phyloP scores from a whole-genome alignment of 2,329 filamentous ascomycete genomes.

The Corynespora cassiicola region DNA sequence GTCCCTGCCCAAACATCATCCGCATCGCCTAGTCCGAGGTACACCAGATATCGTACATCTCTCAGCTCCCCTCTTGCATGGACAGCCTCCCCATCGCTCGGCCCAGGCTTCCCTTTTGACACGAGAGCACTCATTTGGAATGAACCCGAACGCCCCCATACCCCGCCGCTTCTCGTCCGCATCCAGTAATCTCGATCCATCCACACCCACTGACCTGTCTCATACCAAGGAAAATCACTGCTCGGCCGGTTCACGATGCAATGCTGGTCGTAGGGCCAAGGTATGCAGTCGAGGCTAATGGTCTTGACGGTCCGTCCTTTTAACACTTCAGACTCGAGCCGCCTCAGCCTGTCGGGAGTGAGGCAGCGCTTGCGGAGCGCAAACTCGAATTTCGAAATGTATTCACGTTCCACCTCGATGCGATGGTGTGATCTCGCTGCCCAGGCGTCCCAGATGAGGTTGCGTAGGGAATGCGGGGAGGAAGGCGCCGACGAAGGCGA shows the following conservation, averaged over 20 bases:
- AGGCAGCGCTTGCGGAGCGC: conserved; percentile 20
- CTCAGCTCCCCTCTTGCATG: conserved; percentile 6
- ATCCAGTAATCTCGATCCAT: conserved; percentile 11
- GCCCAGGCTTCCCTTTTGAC: background rate
- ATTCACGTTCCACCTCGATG: conserved; percentile 23
- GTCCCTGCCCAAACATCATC: conserved; percentile 8
- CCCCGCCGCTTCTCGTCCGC: conserved; percentile 1
- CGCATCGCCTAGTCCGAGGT: conserved; percentile 14
- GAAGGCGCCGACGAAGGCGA: background rate
- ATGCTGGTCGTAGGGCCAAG: conserved; percentile 23
- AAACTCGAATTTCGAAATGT: conserved; percentile 20
- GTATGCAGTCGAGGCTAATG: conserved; percentile 25
- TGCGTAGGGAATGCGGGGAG: conserved; percentile 7
- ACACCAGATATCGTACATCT: conserved; percentile 16
- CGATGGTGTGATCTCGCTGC: conserved; percentile 11
- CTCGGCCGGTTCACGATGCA: conserved; percentile 9
- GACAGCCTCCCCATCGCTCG: background rate
- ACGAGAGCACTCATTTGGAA: conserved; percentile 6
- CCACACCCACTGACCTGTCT: conserved; percentile 5
- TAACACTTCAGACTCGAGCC: conserved; percentile 15
- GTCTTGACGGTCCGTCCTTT: conserved; percentile 20
- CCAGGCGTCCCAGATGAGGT: conserved; percentile 16
- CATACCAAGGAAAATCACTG: conserved; percentile 21
- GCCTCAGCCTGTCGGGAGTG: conserved; percentile 8
- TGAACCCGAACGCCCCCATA: conserved; percentile 7